Evolutionary conservation across 371 early-diverging fungal genomes (phyloP), one percentile per base, ranked within the genome.

Genomic region (Mucor piriformis): DNA sequence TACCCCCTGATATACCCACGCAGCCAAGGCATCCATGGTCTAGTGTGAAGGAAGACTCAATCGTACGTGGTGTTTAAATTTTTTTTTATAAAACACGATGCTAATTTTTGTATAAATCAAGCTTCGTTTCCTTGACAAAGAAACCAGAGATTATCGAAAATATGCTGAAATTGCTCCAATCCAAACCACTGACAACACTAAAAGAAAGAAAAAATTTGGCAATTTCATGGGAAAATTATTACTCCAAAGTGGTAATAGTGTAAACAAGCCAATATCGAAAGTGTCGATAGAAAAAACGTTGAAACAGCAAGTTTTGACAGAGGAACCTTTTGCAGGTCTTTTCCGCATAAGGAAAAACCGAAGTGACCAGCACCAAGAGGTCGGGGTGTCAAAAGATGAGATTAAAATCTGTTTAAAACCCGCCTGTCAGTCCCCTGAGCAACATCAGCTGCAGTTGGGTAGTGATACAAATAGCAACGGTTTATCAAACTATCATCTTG

Each of bases 221-320:
- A 60, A 35, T 38, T 73, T 73, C 24, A 73, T 73, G 74, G 74
- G 74, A 20, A 70, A 69, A 37, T 18, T 73, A 56, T 37, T 73
- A 21, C 55, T 73, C 11, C 34, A 64, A 34, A 61, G 62, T 33
- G 20, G 32, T 15, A 54, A 27, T 15, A 54, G 46, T 20, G 48
- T 37, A 47, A 56, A 20, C 16, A 53, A 46, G 27, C 21, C 46
- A 13, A 29, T 20, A 37, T 25, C 59, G 21, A 43, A 43, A 5
- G 27, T 25, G 34, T 10, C 12, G 8, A 20, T 5, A 29, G 47
- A 43, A 18, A 49, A 54, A 20, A 16, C 37, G 2, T 27, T 46
- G 12, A 63, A 53, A 42, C 59, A 66, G 47, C 33, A 35, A 32
- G 54, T 21, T 50, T 54, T 59, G 16, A 54, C 59, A 27, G 64